Evolutionary conservation across 768 basidiomycete species (phyloP), one percentile per base, ranked within the genome.

Genomic region (Boletus edulis): DNA sequence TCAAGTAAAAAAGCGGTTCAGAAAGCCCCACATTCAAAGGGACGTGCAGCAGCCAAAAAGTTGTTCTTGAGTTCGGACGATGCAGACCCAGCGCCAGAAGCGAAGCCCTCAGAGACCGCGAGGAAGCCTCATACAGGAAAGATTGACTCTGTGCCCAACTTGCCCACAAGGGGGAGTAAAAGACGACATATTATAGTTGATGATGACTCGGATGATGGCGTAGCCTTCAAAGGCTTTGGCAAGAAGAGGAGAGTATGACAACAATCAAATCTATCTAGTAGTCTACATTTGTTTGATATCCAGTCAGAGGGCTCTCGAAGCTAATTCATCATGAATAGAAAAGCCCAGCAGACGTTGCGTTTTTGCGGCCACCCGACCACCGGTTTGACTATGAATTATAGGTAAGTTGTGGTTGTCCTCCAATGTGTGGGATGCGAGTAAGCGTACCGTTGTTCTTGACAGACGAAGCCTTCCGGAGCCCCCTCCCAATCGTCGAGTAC

Each of bases 381-480:
- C 92, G 0, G 92, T 94, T 77, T 87, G 86, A 64, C 88, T 91
- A 52, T 29, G 29, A 49, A 27, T 48, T 17, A 54, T 2, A 38
- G 0, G 38, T 63, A 12, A 60, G 46, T 41, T 18, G 32, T 35
- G 2, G 42, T 10, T 13, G 14, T 60, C 27, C 5, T 20, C 13
- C 17, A 13, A 61, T 32, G 35, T 31, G 24, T 7, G 41, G 11
- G 44, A 29, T 55, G 45, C 22, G 22, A 51, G 5, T 18, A 39
- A 18, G 58, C 82, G 46, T 51, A 89, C 89, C 80, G 81, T 70
- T 93, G 91, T 71, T 99, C 97, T 74, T 98, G 97, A 66, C 97
- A 99, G 7, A 98, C 95, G 72, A 97, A 99, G 59, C 89, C 93
- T 68, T 98, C 95, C 0, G 97, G 97, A 6, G 97, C 93, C 27